Evolutionary conservation across 2,329 filamentous ascomycete genomes (phyloP), one percentile per base, ranked within the genome.

Genomic region (Xylariaceae sp.): DNA sequence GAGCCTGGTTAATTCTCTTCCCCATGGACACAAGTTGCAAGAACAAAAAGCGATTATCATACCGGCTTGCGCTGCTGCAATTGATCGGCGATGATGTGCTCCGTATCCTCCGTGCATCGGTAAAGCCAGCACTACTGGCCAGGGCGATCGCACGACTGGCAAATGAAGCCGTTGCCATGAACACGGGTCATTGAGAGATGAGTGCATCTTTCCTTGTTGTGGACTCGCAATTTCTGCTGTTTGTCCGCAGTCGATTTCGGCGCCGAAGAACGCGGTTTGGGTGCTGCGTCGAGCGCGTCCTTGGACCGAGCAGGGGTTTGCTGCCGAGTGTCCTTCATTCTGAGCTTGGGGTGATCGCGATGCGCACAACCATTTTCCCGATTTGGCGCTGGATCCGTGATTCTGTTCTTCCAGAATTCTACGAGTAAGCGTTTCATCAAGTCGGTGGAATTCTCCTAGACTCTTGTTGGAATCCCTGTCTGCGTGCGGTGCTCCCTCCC

Each of bases 121-220:
- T 90, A 94, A 18, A 94, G 74, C 83, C 88, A 94, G 30, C 88
- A 88, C 56, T 87, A 78, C 13, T 78, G 73, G 0, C 87, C 82
- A 1, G 73, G 72, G 47, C 75, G 74, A 45, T 75, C 75, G 67
- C 90, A 94, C 23, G 78, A 69, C 6, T 79, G 73, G 73, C 90
- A 94, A 15, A 71, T 68, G 51, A 77, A 71, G 34, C 77, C 70
- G 17, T 73, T 59, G 39, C 80, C 81, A 66, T 86, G 89, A 50
- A 90, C 72, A 34, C 87, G 83, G 8, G 84, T 82, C 80, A 91
- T 86, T 57, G 80, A 85, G 51, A 85, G 74, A 69, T 92, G 89
- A 2, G 84, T 88, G 72, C 89, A 92, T 30, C 23, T 30, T 5
- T 30, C 23, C 23, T 30, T 30, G 23, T 30, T 30, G 23, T 4